A percentile compares a stretch with the other conserved stretches of the same genome.
phyloP scores from a whole-genome alignment of 441 rosid species.

The Biscutella laevigata region DNA sequence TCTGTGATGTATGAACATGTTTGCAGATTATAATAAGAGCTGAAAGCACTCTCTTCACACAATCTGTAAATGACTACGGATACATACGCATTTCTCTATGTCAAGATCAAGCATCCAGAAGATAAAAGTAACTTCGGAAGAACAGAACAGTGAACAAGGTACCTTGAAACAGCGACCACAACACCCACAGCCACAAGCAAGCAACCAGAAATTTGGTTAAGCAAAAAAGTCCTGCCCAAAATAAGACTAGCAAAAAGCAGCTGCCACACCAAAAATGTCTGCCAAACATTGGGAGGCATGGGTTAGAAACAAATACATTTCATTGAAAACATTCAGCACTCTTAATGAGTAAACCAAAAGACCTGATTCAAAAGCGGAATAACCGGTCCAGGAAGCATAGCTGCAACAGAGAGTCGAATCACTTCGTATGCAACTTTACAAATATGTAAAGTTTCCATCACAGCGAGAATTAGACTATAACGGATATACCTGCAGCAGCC shows the following conservation, averaged over 20 bases:
- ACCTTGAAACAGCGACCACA: constrained; percentile 74
- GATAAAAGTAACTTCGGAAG: background rate
- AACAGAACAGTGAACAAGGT: background rate
- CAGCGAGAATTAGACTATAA: no score
- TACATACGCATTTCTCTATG: background rate
- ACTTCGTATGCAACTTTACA: constrained; percentile 12
- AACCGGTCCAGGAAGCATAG: constrained; percentile 89
- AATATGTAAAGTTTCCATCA: constrained; percentile 1
- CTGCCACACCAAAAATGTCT: constrained; percentile 89
- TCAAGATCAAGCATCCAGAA: background rate
- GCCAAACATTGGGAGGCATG: constrained; percentile 18
- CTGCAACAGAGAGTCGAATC: constrained; percentile 32
- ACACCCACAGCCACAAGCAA: constrained; percentile 77
- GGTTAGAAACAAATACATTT: no score
- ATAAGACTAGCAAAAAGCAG: constrained; percentile 54
- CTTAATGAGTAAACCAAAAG: constrained; percentile 11
- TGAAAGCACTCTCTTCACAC: background rate
- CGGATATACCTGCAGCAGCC: constrained; percentile 66
- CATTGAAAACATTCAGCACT: no score
- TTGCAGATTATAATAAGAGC: background rate
- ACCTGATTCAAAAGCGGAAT: constrained; percentile 82
- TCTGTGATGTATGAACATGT: background rate
- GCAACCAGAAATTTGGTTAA: constrained; percentile 61
- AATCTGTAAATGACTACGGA: background rate
- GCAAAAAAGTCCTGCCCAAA: constrained; percentile 50